Base-by-base conservation (phyloP, 331 rosid genomes). In the Erythrophleum ivorense region DNA sequence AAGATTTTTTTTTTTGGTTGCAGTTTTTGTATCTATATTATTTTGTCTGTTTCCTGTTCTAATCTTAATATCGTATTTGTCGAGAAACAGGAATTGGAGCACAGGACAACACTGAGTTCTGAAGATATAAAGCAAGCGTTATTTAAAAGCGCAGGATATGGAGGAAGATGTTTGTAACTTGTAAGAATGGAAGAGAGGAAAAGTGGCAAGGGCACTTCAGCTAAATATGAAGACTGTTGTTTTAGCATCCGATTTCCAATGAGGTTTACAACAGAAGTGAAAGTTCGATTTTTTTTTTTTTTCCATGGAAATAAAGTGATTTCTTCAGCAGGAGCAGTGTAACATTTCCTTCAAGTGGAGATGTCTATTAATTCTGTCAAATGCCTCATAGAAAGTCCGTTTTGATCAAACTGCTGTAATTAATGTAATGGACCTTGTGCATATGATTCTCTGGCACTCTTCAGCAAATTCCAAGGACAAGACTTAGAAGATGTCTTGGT, bases 51-150 rank as follows among this genome's bases (percentile, higher is more conserved):
- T 3, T 58, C 57, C 18, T 8, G 40, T 19, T 45, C 46, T 33
- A 15, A 71, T 43, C 36, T 53, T 64, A 18, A 33, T 29, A 62
- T 60, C 10, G 4, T 53, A n/a, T 81, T 41, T 83, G 66, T 24
- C 31, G 36, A 43, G 63, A 18, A 55, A 62, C 19, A 94, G 92
- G 91, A 84, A 79, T 36, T 46, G 85, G 87, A 85, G 73, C 89
- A 84, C 77, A 82, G 90, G 65, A 46, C 77, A 54, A 12, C 3
- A 10, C 55, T 76, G 68, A 87, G 81, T 70, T 65, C 87, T 9
- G 97, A 92, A 43, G 97, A 94, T 36, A 82, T 94, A 80, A 92
- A 92, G 78, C 97, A 94, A 81, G 89, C 88, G 15, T 81, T 94
- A 40, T 91, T 91, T 54, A 85, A 85, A 76, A 91, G 84, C 46